These are phyloP conservation scores for Hypoxylon sp. DNA, from an alignment of 2,329 filamentous ascomycete genomes.

Conservation along the genomic window DNA sequence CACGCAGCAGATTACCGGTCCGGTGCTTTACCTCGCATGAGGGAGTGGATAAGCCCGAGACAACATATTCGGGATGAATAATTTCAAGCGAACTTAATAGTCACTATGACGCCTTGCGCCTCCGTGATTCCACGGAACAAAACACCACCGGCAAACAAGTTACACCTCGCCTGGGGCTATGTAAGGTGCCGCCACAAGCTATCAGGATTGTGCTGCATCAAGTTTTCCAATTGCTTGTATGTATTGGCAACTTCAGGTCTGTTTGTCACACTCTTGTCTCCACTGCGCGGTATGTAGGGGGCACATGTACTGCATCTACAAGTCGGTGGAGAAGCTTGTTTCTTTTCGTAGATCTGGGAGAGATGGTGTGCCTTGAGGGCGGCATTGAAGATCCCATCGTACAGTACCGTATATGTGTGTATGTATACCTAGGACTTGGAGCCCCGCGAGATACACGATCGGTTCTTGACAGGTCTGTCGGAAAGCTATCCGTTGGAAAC, in stretches of 20 bases:
- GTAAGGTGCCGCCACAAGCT: constrained; percentile 32
- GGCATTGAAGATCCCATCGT: constrained; percentile 26
- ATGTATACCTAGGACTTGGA: constrained; percentile 10
- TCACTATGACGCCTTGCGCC: constrained; percentile 15
- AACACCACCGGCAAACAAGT: constrained; percentile 27
- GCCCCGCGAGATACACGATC: constrained; percentile 36
- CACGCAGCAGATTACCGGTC: constrained; percentile 16
- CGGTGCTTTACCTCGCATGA: constrained; percentile 24
- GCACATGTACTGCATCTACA: constrained; percentile 2
- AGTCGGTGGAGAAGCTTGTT: constrained; percentile 29
- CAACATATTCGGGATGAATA: constrained; percentile 17
- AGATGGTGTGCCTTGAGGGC: constrained; percentile 23
- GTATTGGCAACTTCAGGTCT: constrained; percentile 11
- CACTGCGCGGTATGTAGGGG: constrained; percentile 15
- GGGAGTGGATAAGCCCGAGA: constrained; percentile 29
- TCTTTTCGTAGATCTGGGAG: constrained; percentile 21
- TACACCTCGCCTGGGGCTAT: constrained; percentile 36
- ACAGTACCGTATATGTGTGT: constrained; percentile 16
- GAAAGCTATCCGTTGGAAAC: constrained; percentile 42
- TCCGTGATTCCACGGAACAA: constrained; percentile 14
- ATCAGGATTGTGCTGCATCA: constrained; percentile 26
- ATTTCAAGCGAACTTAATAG: constrained; percentile 4
- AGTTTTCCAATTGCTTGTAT: constrained; percentile 18
- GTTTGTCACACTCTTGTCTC: constrained; percentile 21
- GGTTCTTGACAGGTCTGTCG: constrained; percentile 38